These are phyloP conservation scores for Crataegus laevigata DNA, from an alignment of 306 rosid species.

Conservation along the genomic window DNA sequence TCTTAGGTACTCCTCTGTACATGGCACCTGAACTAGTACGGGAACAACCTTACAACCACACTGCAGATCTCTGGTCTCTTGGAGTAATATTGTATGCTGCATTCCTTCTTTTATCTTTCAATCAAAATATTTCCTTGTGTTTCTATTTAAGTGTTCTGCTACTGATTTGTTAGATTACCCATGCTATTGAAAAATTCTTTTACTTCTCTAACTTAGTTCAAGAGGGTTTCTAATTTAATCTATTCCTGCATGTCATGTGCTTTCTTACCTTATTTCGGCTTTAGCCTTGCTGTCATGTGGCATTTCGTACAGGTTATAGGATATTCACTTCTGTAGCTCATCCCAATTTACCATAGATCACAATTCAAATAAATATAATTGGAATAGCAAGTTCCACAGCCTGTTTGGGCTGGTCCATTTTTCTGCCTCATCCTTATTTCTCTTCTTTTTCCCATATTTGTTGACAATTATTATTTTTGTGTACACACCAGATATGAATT, in stretches of 20 bases:
- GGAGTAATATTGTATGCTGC: conserved; percentile 85
- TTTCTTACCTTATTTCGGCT: background rate
- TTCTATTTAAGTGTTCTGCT: conserved; percentile 3
- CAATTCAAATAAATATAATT: background rate
- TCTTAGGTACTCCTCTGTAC: conserved; percentile 85
- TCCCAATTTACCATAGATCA: background rate
- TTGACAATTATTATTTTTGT: conserved; percentile 20
- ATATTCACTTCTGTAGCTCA: background rate
- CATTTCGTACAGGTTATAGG: background rate
- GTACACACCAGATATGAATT: conserved; percentile 74
- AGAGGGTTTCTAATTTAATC: background rate
- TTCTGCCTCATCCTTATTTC: conserved; percentile 2
- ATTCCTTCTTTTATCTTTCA: background rate
- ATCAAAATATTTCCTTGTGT: conserved; percentile 6
- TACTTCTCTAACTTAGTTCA: conserved; percentile 6
- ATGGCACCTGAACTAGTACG: conserved; percentile 99
- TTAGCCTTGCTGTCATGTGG: background rate
- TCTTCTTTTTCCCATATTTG: conserved; percentile 7
- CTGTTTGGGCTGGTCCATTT: background rate
- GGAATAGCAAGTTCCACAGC: background rate
- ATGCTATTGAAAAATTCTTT: conserved; percentile 1
- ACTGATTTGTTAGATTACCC: background rate
- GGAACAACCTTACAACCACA: conserved; percentile 94
- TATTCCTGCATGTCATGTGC: background rate
- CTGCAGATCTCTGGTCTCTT: conserved; percentile 97